These are phyloP conservation scores for Cryptosporidium viatorum DNA, from an alignment of 169 alveolate species.

Conservation along the genomic window DNA sequence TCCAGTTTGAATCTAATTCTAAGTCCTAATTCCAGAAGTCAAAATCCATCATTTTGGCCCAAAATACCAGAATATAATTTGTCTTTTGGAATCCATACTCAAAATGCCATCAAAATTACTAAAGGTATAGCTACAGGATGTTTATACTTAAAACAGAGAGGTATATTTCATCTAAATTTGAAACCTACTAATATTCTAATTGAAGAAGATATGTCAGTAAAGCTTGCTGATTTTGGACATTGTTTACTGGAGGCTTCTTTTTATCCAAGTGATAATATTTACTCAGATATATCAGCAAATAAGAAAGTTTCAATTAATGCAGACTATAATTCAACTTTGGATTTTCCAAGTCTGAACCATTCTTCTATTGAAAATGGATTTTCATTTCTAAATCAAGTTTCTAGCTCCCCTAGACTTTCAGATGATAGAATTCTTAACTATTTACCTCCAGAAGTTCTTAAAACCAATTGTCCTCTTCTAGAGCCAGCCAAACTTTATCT, in stretches of 20 bases:
- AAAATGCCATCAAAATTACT: slow-evolving; percentile 21
- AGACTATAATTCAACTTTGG: neutral
- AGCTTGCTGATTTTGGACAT: slow-evolving; percentile 66
- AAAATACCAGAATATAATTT: neutral
- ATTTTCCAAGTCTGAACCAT: neutral
- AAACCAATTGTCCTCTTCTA: slow-evolving; percentile 4
- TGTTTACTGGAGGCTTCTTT: slow-evolving; percentile 59
- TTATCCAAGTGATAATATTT: neutral
- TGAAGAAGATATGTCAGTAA: slow-evolving; percentile 35
- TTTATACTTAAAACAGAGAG: slow-evolving; percentile 51
- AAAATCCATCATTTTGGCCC: neutral
- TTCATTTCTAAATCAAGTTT: neutral
- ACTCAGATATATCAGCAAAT: neutral
- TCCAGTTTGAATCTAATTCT: neutral
- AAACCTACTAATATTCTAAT: slow-evolving; percentile 55
- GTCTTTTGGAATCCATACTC: slow-evolving; percentile 49
- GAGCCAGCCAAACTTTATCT: slow-evolving; percentile 57
- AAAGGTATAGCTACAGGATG: slow-evolving; percentile 60
- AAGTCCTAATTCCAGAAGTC: neutral
- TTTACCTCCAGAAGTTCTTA: slow-evolving; percentile 45
- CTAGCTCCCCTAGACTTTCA: slow-evolving; percentile 30
- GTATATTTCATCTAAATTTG: slow-evolving; percentile 27
- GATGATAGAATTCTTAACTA: slow-evolving; percentile 22
- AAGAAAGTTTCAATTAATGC: neutral
- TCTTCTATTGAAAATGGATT: neutral